phyloP scores from a whole-genome alignment of 257 asterid species.

The Haberlea rhodopensis region DNA sequence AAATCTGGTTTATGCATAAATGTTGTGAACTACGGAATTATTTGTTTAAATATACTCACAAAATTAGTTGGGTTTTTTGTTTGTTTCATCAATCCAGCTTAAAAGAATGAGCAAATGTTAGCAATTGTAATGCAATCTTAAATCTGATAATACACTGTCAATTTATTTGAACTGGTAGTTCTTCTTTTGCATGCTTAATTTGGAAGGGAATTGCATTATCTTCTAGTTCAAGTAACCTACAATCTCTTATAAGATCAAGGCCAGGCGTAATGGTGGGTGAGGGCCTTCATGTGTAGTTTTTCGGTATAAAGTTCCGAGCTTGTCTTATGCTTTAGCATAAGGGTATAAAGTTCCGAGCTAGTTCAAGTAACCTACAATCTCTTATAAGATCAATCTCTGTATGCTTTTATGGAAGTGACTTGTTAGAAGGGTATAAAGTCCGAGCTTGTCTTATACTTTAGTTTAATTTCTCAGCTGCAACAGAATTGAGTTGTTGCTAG shows the following conservation, averaged over 20 bases:
- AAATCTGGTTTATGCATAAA: slow-evolving; percentile 16
- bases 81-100: not conserved
- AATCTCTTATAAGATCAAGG: not conserved
- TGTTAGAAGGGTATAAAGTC: not conserved
- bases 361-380: no score
- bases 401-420: not conserved
- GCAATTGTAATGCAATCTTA: slow-evolving; percentile 14
- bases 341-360: no score
- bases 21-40: slow-evolving; percentile 18
- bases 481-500: slow-evolving; percentile 20
- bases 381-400: no score
- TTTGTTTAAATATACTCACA: slow-evolving; percentile 2
- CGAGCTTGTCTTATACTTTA: not conserved
- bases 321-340: no score
- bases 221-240: not conserved
- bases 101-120: slow-evolving; percentile 3
- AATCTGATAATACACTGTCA: not conserved
- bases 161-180: slow-evolving; percentile 8
- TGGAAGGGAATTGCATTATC: slow-evolving; percentile 6
- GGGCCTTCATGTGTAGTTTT: not conserved
- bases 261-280: not conserved
- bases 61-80: not conserved
- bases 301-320: no score
- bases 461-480: not conserved
- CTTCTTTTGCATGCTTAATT: slow-evolving; percentile 9